Evolutionary conservation across 2,329 filamentous ascomycete species (phyloP), one percentile per base, ranked within the genome.

Genomic region (Passalora sequoiae): DNA sequence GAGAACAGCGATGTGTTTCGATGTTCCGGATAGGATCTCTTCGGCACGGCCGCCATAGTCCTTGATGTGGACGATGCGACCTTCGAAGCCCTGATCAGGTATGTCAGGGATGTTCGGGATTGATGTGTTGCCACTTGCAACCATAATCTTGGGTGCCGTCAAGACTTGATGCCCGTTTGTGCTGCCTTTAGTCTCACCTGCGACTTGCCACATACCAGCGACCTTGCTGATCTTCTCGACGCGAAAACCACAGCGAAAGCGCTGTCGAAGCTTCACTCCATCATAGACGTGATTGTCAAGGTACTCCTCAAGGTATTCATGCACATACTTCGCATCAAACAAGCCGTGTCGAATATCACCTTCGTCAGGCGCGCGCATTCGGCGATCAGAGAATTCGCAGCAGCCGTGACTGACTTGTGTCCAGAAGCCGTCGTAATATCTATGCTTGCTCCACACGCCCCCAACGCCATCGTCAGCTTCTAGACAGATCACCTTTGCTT

Each of bases 81-180:
- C 47, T 19, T 19, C 25, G 25, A 50, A 50, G 5, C 4, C 62
- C 54, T 33, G 41, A 61, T 9, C 36, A n/a, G 52, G 65, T 9
- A 67, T 45, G 12, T 44, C n/a, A 12, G 65, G 64, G 39, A 63
- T 51, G 32, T 62, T 52, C 3, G 58, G 58, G 27, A 51, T 36
- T 1, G 52, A 56, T n/a, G 44, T 45, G 19, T 51, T 36, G 10
- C 60, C 60, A 21, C 43, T 57, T 12, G 59, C 59, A 20, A 57
- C 45, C 30, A 61, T 50, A 1, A 62, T 29, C 8, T 24, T 50
- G 53, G 12, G 31, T 16, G 15, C 50, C 44, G 15, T n/a, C 12
- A 32, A 16, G 3, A 32, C 15, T 32, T 15, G 12, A n/a, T n/a
- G n/a, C n/a, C n/a, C n/a, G n/a, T n/a, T n/a, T 3, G n/a, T 15